Conservation (phyloP, 2,329 filamentous ascomycete species). For the Colletotrichum orchidophilum region DNA sequence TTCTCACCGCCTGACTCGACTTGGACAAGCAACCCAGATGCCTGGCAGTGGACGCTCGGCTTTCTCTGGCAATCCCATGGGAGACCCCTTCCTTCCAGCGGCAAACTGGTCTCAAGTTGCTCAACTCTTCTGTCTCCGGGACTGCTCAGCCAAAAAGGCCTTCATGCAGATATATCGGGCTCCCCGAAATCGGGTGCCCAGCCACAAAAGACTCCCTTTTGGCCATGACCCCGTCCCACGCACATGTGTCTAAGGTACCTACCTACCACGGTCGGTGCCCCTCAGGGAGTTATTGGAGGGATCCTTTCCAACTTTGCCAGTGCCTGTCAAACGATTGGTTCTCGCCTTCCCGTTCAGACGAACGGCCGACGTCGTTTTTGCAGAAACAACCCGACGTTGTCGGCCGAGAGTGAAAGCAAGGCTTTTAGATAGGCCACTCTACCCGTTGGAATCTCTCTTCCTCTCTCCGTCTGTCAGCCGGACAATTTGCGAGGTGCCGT, state of each 20-base stretch:
- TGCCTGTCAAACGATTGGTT: slow-evolving; percentile 23
- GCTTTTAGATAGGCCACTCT: not conserved
- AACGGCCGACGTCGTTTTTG: slow-evolving; percentile 4
- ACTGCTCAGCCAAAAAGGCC: slow-evolving; percentile 9
- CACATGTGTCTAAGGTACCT: too few species aligned
- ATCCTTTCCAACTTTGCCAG: slow-evolving; percentile 19
- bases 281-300: not conserved
- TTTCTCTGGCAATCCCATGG: slow-evolving; percentile 26
- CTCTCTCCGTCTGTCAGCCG: too few species aligned
- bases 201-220: not conserved
- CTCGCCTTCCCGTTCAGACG: slow-evolving; percentile 12
- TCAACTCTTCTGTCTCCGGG: not conserved
- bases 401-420: slow-evolving; percentile 5
- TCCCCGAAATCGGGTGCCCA: slow-evolving; percentile 14
- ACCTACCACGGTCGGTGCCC: too few species aligned
- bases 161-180: slow-evolving; percentile 23
- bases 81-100: slow-evolving; percentile 25
- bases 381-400: not conserved
- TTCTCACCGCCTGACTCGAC: slow-evolving; percentile 32
- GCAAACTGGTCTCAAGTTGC: slow-evolving; percentile 20
- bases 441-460: slow-evolving; percentile 13
- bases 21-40: slow-evolving; percentile 26
- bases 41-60: slow-evolving; percentile 27
- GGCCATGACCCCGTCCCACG: not conserved
- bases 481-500: not conserved